Percentiles rank a stretch among this genome's conserved stretches.
These are phyloP conservation scores for Schizochytrium sp. DNA, from an alignment of 108 stramenopile species.

Conservation along the genomic window DNA sequence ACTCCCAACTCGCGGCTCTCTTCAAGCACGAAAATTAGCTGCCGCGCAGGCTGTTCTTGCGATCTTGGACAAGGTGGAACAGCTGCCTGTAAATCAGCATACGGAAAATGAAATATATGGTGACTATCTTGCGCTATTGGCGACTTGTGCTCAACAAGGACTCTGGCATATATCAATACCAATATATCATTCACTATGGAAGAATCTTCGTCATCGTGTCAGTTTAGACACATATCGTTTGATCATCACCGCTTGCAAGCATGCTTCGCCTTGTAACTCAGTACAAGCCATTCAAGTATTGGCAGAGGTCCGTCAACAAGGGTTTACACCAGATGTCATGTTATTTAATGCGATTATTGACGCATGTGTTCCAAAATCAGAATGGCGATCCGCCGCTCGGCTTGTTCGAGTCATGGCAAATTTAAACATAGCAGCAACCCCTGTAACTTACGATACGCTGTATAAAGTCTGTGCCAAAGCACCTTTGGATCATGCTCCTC, in stretches of 20 bases:
- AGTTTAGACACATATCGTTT: conserved; percentile 34
- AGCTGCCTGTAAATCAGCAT: conserved; percentile 9
- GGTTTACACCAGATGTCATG: neutral
- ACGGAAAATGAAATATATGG: conserved; percentile 13
- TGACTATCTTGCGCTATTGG: neutral
- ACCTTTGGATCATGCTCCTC: neutral
- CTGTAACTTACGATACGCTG: conserved; percentile 52
- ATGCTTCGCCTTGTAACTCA: conserved; percentile 34
- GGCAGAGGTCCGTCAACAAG: neutral
- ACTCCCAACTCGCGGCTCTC: neutral
- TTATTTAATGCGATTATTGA: conserved; percentile 40
- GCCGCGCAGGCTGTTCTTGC: neutral
- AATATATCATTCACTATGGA: conserved; percentile 22
- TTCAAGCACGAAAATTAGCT: neutral
- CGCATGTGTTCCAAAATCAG: conserved; percentile 30
- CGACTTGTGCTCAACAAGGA: neutral
- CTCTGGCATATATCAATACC: conserved; percentile 34
- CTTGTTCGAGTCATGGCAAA: conserved; percentile 36
- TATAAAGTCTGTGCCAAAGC: neutral
- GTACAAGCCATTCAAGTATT: conserved; percentile 23
- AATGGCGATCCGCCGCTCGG: conserved; percentile 36
- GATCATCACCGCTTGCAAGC: conserved; percentile 45
- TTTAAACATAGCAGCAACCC: neutral
- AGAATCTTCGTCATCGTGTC: neutral
- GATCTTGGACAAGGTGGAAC: conserved; percentile 32